Evolutionary conservation across 768 basidiomycete species (phyloP).

Genomic region (Mycena belliarum): DNA sequence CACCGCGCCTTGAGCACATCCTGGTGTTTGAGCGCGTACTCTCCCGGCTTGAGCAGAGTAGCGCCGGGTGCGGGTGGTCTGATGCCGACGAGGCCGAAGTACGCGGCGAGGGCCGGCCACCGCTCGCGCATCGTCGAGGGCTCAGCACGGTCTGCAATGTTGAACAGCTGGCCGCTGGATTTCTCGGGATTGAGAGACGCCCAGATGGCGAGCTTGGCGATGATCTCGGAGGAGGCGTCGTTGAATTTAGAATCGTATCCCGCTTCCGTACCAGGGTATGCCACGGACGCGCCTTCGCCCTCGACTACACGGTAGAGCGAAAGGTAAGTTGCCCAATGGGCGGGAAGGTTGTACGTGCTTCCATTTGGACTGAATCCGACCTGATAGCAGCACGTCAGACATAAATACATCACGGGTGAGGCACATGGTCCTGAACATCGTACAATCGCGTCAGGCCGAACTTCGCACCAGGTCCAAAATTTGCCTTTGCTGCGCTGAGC

Average conservation of each 20-base stretch:
- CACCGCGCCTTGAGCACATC: slow-evolving; percentile 9
- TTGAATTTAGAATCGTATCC: slow-evolving; percentile 12
- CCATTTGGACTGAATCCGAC: slow-evolving; percentile 17
- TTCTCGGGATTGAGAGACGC: slow-evolving; percentile 14
- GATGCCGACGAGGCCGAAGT: slow-evolving; percentile 17
- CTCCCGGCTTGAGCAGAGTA: slow-evolving; percentile 9
- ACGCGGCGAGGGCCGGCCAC: slow-evolving; percentile 12
- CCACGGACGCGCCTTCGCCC: slow-evolving; percentile 15
- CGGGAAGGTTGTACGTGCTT: slow-evolving; percentile 16
- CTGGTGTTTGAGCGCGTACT: slow-evolving; percentile 9
- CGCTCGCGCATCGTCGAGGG: slow-evolving; percentile 19
- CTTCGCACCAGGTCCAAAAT: slow-evolving; percentile 14
- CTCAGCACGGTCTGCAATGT: slow-evolving; percentile 8
- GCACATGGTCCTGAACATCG: too few species aligned
- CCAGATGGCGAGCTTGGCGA: slow-evolving; percentile 17
- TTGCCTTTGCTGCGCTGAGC: slow-evolving; percentile 15
- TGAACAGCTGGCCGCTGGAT: slow-evolving; percentile 9
- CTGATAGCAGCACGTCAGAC: neutral
- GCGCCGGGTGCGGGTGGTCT: neutral
- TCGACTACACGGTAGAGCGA: slow-evolving; percentile 12
- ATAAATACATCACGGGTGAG: neutral
- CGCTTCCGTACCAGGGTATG: slow-evolving; percentile 10
- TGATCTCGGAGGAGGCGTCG: slow-evolving; percentile 17
- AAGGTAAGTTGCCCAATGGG: slow-evolving; percentile 19
- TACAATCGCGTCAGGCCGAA: slow-evolving; percentile 17